Evolutionary conservation across 306 rosid genomes (phyloP).

Genomic region (Aeschynomene evenia): DNA sequence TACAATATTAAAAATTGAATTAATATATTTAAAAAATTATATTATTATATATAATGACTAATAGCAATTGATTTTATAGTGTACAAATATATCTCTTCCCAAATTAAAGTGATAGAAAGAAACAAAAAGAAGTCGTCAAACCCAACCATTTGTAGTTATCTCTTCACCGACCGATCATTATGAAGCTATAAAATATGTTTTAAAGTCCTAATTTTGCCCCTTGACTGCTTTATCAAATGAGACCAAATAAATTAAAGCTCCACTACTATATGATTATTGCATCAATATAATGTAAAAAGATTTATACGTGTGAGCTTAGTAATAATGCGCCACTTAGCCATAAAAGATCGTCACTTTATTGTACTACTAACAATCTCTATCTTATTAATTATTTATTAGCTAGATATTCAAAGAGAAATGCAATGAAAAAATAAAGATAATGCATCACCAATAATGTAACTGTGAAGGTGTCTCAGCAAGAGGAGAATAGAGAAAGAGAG

Average conservation of each 20-base stretch:
- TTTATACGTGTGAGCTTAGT: constrained; percentile 2
- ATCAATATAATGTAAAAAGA: neutral
- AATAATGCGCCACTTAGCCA: constrained; percentile 26
- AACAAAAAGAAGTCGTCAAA: constrained; percentile 13
- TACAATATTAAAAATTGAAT: too few species aligned
- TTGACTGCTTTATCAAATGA: constrained; percentile 9
- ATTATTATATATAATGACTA: too few species aligned
- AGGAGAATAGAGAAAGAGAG: too few species aligned
- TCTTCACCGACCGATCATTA: constrained; percentile 20
- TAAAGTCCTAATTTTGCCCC: neutral
- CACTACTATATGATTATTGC: constrained; percentile 1
- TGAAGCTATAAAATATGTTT: neutral
- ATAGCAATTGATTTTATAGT: too few species aligned
- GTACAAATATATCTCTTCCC: neutral
- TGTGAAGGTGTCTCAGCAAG: too few species aligned
- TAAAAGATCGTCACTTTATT: neutral
- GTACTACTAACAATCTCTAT: neutral
- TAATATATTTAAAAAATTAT: too few species aligned
- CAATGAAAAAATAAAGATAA: neutral
- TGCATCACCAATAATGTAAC: neutral
- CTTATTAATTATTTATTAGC: too few species aligned
- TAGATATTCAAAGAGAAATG: neutral
- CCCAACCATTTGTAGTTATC: constrained; percentile 13
- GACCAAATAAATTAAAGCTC: constrained; percentile 43
- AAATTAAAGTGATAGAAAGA: neutral